Evolutionary conservation across 2,329 filamentous ascomycete species (phyloP).

Genomic region (Sclerotinia spermophila): DNA sequence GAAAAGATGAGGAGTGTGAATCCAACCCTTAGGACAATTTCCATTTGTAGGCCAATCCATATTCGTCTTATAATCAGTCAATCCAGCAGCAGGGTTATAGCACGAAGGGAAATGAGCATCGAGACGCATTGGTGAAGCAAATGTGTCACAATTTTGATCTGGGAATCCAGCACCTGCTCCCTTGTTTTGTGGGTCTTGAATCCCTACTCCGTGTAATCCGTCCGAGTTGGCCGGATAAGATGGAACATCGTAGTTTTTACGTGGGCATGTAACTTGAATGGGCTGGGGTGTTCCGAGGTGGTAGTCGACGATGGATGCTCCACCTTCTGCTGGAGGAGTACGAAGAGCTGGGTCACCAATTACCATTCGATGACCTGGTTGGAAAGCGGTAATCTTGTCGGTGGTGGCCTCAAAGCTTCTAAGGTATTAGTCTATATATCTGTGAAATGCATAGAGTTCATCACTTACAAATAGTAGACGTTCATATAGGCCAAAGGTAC

Average conservation of each 20-base stretch:
- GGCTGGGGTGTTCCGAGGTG: slow-evolving; percentile 50
- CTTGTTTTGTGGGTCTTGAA: slow-evolving; percentile 51
- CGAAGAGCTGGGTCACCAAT: slow-evolving; percentile 67
- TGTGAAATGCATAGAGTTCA: background rate
- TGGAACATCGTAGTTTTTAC: slow-evolving; percentile 41
- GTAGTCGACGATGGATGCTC: slow-evolving; percentile 49
- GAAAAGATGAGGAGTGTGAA: slow-evolving; percentile 70
- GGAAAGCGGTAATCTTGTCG: slow-evolving; percentile 70
- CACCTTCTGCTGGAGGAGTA: slow-evolving; percentile 53
- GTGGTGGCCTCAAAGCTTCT: slow-evolving; percentile 57
- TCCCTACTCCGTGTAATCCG: slow-evolving; percentile 50
- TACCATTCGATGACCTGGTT: slow-evolving; percentile 74
- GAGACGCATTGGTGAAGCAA: slow-evolving; percentile 64
- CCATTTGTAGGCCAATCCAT: slow-evolving; percentile 72
- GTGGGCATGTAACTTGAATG: slow-evolving; percentile 59
- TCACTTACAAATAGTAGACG: slow-evolving; percentile 68
- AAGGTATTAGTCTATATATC: slow-evolving; percentile 31
- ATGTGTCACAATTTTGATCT: slow-evolving; percentile 62
- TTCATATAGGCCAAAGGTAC: slow-evolving; percentile 64
- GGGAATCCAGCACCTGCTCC: slow-evolving; percentile 65
- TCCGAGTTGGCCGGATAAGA: slow-evolving; percentile 54
- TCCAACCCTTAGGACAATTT: slow-evolving; percentile 69
- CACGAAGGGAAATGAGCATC: slow-evolving; percentile 88
- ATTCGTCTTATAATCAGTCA: slow-evolving; percentile 57
- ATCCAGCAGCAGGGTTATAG: slow-evolving; percentile 67